A percentile compares a stretch with the other conserved stretches of the same genome.
phyloP scores from a whole-genome alignment of 2,329 filamentous ascomycete species.

The Penicillium sp. region DNA sequence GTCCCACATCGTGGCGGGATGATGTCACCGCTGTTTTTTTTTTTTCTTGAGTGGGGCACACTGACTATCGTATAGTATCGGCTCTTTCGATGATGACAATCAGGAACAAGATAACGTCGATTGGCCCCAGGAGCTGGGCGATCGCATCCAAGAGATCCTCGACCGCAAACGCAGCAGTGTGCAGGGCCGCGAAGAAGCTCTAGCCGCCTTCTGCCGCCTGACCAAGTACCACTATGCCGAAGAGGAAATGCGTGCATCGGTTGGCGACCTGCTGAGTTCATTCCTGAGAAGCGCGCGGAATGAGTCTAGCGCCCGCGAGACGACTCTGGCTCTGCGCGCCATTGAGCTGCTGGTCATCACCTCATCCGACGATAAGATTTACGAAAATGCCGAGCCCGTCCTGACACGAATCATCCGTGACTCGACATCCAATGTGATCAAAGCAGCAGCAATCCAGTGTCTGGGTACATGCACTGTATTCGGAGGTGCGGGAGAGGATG shows the following conservation, averaged over 20 bases:
- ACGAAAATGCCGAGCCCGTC: slow-evolving; percentile 55
- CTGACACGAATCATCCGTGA: slow-evolving; percentile 64
- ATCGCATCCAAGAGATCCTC: slow-evolving; percentile 66
- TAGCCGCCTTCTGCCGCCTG: slow-evolving; percentile 60
- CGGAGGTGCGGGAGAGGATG: slow-evolving; percentile 65
- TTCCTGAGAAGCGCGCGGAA: slow-evolving; percentile 67
- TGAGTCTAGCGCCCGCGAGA: slow-evolving; percentile 65
- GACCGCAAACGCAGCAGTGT: slow-evolving; percentile 74
- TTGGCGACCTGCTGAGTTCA: slow-evolving; percentile 59
- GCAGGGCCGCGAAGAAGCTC: slow-evolving; percentile 62
- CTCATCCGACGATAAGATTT: slow-evolving; percentile 60
- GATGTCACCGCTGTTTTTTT: slow-evolving; percentile 30
- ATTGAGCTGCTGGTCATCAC: slow-evolving; percentile 67
- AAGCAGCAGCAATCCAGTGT: slow-evolving; percentile 67
- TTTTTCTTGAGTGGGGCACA: slow-evolving; percentile 1
- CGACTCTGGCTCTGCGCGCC: slow-evolving; percentile 65
- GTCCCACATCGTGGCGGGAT: slow-evolving; percentile 28
- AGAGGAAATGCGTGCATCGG: slow-evolving; percentile 55
- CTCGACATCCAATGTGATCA: slow-evolving; percentile 60
- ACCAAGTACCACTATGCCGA: slow-evolving; percentile 65
- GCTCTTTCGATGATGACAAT: slow-evolving; percentile 61
- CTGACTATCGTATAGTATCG: slow-evolving; percentile 45
- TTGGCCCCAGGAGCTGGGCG: slow-evolving; percentile 60
- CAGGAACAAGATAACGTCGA: slow-evolving; percentile 53
- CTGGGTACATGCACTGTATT: slow-evolving; percentile 70